Evolutionary conservation across 2,329 filamentous ascomycete species (phyloP).

Genomic region (Phialophora macrospora): DNA sequence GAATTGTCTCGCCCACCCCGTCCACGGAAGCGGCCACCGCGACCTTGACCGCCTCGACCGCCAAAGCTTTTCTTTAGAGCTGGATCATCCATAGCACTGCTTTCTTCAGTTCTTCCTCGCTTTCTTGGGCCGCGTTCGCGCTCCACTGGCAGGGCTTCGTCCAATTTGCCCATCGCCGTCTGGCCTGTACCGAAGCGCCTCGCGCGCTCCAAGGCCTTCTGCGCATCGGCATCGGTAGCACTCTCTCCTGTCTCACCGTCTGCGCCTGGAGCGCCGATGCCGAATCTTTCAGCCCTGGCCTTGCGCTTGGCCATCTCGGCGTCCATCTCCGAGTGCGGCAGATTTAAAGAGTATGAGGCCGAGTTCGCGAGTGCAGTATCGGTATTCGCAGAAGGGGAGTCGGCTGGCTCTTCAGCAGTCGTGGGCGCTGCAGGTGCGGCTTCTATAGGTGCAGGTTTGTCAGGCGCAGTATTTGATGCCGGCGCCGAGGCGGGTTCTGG

Average conservation of each 20-base stretch:
- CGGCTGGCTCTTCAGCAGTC: conserved; percentile 18
- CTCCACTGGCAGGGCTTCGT: conserved; percentile 53
- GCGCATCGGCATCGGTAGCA: conserved; percentile 49
- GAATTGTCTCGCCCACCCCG: conserved; percentile 35
- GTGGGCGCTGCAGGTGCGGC: conserved; percentile 26
- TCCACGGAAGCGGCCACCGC: conserved; percentile 35
- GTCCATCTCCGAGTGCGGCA: conserved; percentile 52
- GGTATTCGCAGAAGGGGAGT: conserved; percentile 27
- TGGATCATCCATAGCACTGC: conserved; percentile 44
- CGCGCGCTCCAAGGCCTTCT: conserved; percentile 53
- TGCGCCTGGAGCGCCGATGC: conserved; percentile 41
- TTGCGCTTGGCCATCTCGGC: conserved; percentile 55
- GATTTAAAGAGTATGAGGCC: conserved; percentile 47
- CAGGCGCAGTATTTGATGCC: conserved; percentile 29
- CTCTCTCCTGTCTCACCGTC: conserved; percentile 41
- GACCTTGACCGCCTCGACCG: conserved; percentile 39
- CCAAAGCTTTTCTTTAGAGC: conserved; percentile 50
- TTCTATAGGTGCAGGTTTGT: conserved; percentile 40
- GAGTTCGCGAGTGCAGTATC: conserved; percentile 32
- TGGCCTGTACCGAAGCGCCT: conserved; percentile 49
- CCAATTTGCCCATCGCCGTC: conserved; percentile 49
- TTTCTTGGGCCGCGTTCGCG: conserved; percentile 47
- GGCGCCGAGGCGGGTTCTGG: conserved; percentile 32
- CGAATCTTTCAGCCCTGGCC: conserved; percentile 56
- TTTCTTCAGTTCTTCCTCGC: conserved; percentile 43